phyloP scores from a whole-genome alignment of 495 filamentous ascomycete genomes.

The Lasiosphaeria miniovina region DNA sequence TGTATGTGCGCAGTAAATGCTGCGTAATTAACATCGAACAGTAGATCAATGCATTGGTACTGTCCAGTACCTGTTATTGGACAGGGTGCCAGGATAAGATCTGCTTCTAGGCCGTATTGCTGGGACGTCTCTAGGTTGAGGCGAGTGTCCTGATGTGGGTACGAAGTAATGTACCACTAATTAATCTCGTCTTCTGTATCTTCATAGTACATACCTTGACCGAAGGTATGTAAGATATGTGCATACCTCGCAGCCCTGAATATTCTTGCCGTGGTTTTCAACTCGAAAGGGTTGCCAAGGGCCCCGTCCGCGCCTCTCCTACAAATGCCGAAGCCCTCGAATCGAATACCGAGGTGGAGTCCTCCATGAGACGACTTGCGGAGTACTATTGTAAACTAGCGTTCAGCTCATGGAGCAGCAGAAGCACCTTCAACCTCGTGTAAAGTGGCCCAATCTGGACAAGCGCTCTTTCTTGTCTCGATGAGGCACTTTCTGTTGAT shows the following conservation, averaged over 20 bases:
- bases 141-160: background rate
- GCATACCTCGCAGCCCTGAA: too few relatives aligned
- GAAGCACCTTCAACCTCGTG: constrained; percentile 5
- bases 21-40: constrained; percentile 20
- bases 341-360: too few relatives aligned
- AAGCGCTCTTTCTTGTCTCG: constrained; percentile 1
- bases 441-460: constrained; percentile 10
- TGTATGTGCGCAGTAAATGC: background rate
- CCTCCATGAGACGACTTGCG: too few relatives aligned
- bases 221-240: too few relatives aligned
- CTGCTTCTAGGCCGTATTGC: constrained; percentile 22
- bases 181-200: too few relatives aligned
- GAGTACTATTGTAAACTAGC: too few relatives aligned
- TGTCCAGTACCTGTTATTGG: constrained; percentile 14
- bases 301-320: too few relatives aligned
- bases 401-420: background rate
- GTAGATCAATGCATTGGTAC: constrained; percentile 6
- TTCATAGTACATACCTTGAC: too few relatives aligned
- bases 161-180: too few relatives aligned
- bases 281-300: too few relatives aligned
- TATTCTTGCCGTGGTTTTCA: too few relatives aligned
- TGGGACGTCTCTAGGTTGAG: constrained; percentile 6
- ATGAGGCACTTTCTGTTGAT: constrained; percentile 9
- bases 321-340: too few relatives aligned
- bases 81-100: constrained; percentile 29